Conservation (phyloP, 176 grass and related monocot genomes). For the Oryza meyeriana region DNA sequence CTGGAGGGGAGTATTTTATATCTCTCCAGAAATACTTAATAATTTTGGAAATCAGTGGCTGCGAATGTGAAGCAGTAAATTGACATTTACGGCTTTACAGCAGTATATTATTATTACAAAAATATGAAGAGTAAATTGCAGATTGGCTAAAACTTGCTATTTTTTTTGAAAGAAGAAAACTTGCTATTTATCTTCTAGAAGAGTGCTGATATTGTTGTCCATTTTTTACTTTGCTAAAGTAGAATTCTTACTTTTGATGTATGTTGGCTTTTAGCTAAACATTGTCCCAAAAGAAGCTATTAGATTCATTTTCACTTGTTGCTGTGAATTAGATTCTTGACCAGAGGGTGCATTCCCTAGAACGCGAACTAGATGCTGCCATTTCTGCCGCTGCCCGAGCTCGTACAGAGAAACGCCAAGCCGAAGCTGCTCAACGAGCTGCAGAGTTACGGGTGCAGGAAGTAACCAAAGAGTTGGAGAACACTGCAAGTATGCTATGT, state of each 20-base stretch:
- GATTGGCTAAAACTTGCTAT: not conserved
- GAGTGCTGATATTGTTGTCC: not conserved
- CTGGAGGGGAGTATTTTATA: not conserved
- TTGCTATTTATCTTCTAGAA: not conserved
- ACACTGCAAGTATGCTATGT: slow-evolving; percentile 75
- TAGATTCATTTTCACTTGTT: not conserved
- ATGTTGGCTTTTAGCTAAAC: not conserved
- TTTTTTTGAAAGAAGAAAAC: no score
- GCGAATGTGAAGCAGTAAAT: not conserved
- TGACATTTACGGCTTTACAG: not conserved
- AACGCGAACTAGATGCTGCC: slow-evolving; percentile 88
- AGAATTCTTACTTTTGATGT: not conserved
- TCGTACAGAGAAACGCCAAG: slow-evolving; percentile 85
- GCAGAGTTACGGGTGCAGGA: slow-evolving; percentile 68
- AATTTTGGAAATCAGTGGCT: not conserved
- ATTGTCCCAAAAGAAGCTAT: not conserved
- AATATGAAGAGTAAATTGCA: no score
- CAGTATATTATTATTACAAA: not conserved
- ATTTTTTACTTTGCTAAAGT: not conserved
- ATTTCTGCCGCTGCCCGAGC: slow-evolving; percentile 84
- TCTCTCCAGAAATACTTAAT: not conserved
- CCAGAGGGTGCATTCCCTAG: slow-evolving; percentile 84
- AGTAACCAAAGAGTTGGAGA: slow-evolving; percentile 86
- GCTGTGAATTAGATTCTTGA: slow-evolving; percentile 57
- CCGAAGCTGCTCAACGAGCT: slow-evolving; percentile 72